A percentile compares a stretch with the other conserved stretches of the same genome.
Conservation (phyloP, 2,329 filamentous ascomycete genomes). For the Bertia moriformis region DNA sequence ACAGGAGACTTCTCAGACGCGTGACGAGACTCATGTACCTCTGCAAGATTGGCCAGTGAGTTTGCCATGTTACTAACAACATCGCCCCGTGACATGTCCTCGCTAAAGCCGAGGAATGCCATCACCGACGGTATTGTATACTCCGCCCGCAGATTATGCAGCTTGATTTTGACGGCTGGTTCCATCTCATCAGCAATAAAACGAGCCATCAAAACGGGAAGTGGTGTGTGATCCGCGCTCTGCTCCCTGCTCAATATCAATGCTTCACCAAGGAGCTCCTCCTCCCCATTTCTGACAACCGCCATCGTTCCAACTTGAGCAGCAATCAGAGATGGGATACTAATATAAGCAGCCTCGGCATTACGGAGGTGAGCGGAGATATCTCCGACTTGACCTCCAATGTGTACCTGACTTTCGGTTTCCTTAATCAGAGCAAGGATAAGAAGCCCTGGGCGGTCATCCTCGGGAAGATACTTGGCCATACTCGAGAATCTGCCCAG, state of each 20-base stretch:
- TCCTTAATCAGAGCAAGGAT: conserved; percentile 56
- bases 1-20: conserved; percentile 6
- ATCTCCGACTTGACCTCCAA: conserved; percentile 56
- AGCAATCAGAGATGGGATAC: conserved; percentile 68
- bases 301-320: conserved; percentile 53
- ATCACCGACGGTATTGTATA: conserved; percentile 76
- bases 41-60: conserved; percentile 65
- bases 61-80: conserved; percentile 62
- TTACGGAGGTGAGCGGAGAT: conserved; percentile 42
- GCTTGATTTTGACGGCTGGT: conserved; percentile 72
- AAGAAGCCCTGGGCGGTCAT: conserved; percentile 79
- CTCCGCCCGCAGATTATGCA: conserved; percentile 73
- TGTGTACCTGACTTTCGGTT: conserved; percentile 41
- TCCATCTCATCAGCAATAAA: conserved; percentile 92
- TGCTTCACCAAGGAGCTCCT: conserved; percentile 54
- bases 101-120: conserved; percentile 58
- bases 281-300: conserved; percentile 48
- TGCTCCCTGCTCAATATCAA: conserved; percentile 12
- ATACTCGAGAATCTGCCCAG: conserved; percentile 71
- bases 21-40: conserved; percentile 37
- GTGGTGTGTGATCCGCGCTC: conserved; percentile 11
- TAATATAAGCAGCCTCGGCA: conserved; percentile 66
- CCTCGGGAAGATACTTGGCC: conserved; percentile 86
- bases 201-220: conserved; percentile 68
- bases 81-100: conserved; percentile 55